These are phyloP conservation scores for Fusarium nisikadoi DNA, from an alignment of 2,329 filamentous ascomycete species.

Conservation along the genomic window DNA sequence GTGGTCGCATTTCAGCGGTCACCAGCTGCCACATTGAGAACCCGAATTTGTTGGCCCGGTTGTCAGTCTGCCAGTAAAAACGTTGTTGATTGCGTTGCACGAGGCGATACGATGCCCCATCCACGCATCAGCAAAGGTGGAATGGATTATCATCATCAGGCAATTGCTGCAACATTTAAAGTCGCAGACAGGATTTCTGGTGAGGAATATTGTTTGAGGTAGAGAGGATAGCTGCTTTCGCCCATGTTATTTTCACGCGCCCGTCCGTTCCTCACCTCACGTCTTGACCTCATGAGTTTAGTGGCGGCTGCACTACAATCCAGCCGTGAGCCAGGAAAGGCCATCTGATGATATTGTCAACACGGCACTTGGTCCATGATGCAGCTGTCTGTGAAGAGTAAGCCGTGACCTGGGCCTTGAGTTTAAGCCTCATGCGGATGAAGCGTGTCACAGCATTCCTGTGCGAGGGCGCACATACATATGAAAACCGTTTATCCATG, in stretches of 20 bases:
- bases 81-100: conserved; percentile 15
- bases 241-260: conserved; percentile 21
- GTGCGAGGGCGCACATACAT: not conserved
- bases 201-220: not conserved
- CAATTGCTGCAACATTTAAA: conserved; percentile 6
- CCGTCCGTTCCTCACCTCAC: not conserved
- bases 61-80: conserved; percentile 14
- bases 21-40: conserved; percentile 27
- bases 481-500: conserved; percentile 20
- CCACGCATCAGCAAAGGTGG: conserved; percentile 10
- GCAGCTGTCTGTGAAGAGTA: conserved; percentile 10
- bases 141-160: conserved; percentile 19
- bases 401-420: conserved; percentile 18
- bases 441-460: conserved; percentile 26
- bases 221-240: not conserved
- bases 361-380: conserved; percentile 11
- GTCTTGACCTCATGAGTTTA: not conserved
- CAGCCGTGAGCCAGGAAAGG: not conserved
- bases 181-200: conserved; percentile 1
- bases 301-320: conserved; percentile 12
- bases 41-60: conserved; percentile 5
- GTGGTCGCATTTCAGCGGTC: conserved; percentile 15
- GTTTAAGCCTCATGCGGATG: conserved; percentile 25
- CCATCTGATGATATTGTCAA: not conserved
- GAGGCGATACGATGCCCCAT: conserved; percentile 15